Evolutionary conservation across 768 basidiomycete genomes (phyloP).

Genomic region (Gymnopilus dilepis): DNA sequence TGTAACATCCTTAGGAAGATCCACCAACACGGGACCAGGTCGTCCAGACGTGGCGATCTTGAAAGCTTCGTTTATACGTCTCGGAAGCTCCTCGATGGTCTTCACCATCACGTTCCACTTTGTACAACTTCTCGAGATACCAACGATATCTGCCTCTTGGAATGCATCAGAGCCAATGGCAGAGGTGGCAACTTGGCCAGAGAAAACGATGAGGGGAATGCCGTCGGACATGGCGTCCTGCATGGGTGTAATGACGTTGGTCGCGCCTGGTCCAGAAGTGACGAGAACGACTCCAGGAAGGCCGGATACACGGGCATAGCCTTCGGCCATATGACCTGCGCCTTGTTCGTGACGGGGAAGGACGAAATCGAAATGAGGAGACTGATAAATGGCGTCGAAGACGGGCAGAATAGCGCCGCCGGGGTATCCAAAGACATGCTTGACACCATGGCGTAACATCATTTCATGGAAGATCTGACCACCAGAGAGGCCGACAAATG

Average conservation of each 20-base stretch:
- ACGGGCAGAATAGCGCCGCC: conserved; percentile 98
- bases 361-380: conserved; percentile 92
- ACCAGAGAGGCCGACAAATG: conserved; percentile 93
- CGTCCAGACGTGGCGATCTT: conserved; percentile 98
- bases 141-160: conserved; percentile 97
- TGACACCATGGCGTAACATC: conserved; percentile 97
- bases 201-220: conserved; percentile 92
- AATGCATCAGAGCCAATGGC: conserved; percentile 99
- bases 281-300: conserved; percentile 98
- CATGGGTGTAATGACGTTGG: conserved; percentile 97
- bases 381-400: conserved; percentile 99
- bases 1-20: conserved; percentile 98
- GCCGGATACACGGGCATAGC: conserved; percentile 96
- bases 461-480: conserved; percentile 99
- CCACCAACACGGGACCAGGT: conserved; percentile 97
- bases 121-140: conserved; percentile 95
- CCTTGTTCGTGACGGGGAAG: conserved; percentile 98
- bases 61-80: conserved; percentile 98
- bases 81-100: conserved; percentile 91
- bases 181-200: conserved; percentile 98
- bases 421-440: conserved; percentile 97
- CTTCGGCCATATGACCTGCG: conserved; percentile 99
- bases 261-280: conserved; percentile 97
- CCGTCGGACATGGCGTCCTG: conserved; percentile 97
- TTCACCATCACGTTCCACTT: conserved; percentile 99